Evolutionary conservation across 768 basidiomycete genomes (phyloP), one percentile per base, ranked within the genome.

Genomic region (Rubroboletus pulcherrimus): DNA sequence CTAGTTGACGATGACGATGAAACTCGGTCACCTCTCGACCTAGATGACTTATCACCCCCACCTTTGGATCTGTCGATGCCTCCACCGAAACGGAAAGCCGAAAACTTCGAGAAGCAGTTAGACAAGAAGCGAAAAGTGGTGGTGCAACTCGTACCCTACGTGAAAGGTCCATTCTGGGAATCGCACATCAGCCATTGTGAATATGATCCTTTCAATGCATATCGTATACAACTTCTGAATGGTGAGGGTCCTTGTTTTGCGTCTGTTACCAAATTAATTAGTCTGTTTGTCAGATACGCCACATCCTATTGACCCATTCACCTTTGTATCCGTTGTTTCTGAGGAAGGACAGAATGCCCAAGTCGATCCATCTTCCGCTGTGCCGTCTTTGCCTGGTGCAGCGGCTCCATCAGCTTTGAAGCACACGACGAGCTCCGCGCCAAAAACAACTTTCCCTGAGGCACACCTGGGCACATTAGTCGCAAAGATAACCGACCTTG

Each of bases 131-230:
- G 89, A 63, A 89, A 87, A 60, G 81, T 86, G 15, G 85, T 93
- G 29, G 76, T 87, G 5, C 89, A 87, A 3, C 79, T 98, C 14
- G 81, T 92, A 5, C 87, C 93, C 15, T 91, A 87, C 61, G 76
- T 79, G 19, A 92, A 86, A 68, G 94, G 94, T 4, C 93, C 94
- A 30, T 80, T 80, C 55, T 94, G 87, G 85, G 93, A 96, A 69
- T 70, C 76, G 1, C 69, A 68, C 11, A 75, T 95, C 55, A 89
- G 89, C 3, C 72, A 79, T 19, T 86, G 86, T 64, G 77, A 81
- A 41, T 83, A 85, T 56, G 84, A 86, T 43, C 80, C 86, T 7
- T 87, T 96, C 69, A 81, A 81, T 30, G 74, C 78, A 26, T 94
- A 92, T 65, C 78, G 81, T 45, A 86, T 96, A 59, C 88, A 88